Evolutionary conservation across 2,329 filamentous ascomycete species (phyloP).

Genomic region (Pestalotiopsis sp.): DNA sequence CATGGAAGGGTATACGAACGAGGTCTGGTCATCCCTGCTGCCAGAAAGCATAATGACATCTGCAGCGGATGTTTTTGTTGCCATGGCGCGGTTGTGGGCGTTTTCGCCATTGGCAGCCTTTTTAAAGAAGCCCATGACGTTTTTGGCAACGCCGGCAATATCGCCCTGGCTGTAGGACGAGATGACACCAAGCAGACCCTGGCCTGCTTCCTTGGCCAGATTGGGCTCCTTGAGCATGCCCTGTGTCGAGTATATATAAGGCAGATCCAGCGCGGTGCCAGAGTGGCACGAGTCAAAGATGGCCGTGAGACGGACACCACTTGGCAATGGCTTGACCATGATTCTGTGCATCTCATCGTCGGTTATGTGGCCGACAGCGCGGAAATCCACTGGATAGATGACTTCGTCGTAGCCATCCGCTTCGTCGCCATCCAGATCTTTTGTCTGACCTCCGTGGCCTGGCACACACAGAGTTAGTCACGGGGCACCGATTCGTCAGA

Average conservation of each 20-base stretch:
- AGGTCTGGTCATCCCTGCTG: conserved; percentile 93
- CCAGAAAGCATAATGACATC: conserved; percentile 99
- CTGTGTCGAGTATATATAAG: conserved; percentile 80
- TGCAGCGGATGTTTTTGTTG: conserved; percentile 90
- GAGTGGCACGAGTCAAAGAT: conserved; percentile 85
- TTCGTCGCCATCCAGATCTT: conserved; percentile 74
- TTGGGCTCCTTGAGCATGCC: conserved; percentile 81
- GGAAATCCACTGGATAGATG: conserved; percentile 77
- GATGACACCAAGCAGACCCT: conserved; percentile 72
- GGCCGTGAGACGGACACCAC: conserved; percentile 82
- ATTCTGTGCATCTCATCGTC: conserved; percentile 79
- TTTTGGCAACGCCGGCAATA: conserved; percentile 76
- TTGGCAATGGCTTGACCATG: conserved; percentile 74
- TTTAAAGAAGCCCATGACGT: conserved; percentile 84
- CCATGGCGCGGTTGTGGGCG: conserved; percentile 76
- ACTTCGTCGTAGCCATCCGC: conserved; percentile 78
- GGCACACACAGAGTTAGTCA: conserved; percentile 18
- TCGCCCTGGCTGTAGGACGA: conserved; percentile 83
- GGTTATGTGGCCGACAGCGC: conserved; percentile 70
- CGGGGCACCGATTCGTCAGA: background rate
- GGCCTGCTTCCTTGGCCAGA: conserved; percentile 76
- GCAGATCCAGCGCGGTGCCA: conserved; percentile 74
- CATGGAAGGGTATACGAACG: conserved; percentile 55
- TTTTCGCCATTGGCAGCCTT: conserved; percentile 77
- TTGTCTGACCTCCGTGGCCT: conserved; percentile 77